Evolutionary conservation across 164 flowering plant species (phyloP).

Genomic region (Litsea cubeba): DNA sequence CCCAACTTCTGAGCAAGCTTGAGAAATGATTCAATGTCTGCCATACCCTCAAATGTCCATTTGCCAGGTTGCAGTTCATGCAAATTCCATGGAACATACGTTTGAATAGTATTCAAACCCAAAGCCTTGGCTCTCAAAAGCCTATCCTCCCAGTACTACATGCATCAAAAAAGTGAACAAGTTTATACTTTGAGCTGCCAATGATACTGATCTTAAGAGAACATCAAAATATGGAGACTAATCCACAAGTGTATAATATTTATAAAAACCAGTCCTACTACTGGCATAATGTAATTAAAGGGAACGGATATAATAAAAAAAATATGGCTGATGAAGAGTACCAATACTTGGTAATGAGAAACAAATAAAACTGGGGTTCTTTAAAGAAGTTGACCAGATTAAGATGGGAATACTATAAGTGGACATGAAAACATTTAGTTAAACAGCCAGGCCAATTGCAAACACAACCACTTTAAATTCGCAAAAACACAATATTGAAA

Average conservation of each 20-base stretch:
- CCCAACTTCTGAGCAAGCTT: constrained; percentile 70
- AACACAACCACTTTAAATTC: too few species aligned
- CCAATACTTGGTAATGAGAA: background rate
- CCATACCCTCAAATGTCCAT: constrained; percentile 69
- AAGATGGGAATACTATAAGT: too few species aligned
- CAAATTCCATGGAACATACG: constrained; percentile 96
- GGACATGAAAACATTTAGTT: too few species aligned
- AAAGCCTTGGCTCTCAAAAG: constrained; percentile 88
- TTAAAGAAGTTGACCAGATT: background rate
- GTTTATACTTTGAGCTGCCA: background rate
- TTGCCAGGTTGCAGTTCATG: constrained; percentile 81
- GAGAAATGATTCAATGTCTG: constrained; percentile 70
- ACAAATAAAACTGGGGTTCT: background rate
- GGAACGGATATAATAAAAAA: background rate
- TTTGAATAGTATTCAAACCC: constrained; percentile 94
- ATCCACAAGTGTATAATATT: background rate
- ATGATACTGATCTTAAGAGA: background rate
- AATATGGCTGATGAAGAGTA: background rate
- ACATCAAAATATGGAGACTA: background rate
- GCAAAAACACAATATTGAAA: too few species aligned
- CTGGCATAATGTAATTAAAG: background rate
- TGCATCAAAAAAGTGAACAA: constrained; percentile 2
- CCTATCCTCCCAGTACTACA: constrained; percentile 97
- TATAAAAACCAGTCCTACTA: background rate
- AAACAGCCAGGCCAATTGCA: too few species aligned